These are phyloP conservation scores for Irpex sp. DNA, from an alignment of 1,284 basidiomycete species.

Conservation along the genomic window DNA sequence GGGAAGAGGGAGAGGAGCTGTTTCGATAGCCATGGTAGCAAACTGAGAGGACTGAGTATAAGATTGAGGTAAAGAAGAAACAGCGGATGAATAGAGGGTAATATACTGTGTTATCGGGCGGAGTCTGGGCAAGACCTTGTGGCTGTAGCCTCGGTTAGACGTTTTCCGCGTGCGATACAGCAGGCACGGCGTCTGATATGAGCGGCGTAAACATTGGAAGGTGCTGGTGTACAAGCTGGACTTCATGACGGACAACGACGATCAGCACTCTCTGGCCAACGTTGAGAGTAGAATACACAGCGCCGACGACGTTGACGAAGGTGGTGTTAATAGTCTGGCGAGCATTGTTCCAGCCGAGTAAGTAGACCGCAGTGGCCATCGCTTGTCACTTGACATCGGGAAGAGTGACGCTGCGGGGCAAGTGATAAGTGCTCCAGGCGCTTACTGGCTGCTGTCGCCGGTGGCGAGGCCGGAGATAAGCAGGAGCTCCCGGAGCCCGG, in stretches of 20 bases:
- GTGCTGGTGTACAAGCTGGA: neutral
- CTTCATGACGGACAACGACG: neutral
- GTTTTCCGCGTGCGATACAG: constrained; percentile 5
- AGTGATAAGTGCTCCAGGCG: neutral
- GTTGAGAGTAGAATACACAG: no score
- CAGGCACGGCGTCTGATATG: constrained; percentile 1
- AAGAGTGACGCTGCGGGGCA: neutral
- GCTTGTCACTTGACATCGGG: neutral
- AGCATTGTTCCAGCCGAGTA: neutral
- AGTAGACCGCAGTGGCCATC: neutral
- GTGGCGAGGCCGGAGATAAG: constrained; percentile 2
- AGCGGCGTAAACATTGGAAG: neutral
- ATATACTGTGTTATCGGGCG: constrained; percentile 8
- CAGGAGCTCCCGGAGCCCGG: neutral
- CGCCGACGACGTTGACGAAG: no score
- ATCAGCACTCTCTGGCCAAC: neutral
- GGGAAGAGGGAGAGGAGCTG: constrained; percentile 40
- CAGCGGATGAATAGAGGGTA: neutral
- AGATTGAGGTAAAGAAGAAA: neutral
- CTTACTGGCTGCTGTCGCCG: neutral
- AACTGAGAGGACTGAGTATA: constrained; percentile 1
- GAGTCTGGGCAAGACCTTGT: neutral
- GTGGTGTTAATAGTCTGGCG: no score
- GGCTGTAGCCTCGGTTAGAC: neutral
- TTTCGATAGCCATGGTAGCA: constrained; percentile 37